These are phyloP conservation scores for Quillaja saponaria DNA, from an alignment of 306 rosid species.

Conservation along the genomic window DNA sequence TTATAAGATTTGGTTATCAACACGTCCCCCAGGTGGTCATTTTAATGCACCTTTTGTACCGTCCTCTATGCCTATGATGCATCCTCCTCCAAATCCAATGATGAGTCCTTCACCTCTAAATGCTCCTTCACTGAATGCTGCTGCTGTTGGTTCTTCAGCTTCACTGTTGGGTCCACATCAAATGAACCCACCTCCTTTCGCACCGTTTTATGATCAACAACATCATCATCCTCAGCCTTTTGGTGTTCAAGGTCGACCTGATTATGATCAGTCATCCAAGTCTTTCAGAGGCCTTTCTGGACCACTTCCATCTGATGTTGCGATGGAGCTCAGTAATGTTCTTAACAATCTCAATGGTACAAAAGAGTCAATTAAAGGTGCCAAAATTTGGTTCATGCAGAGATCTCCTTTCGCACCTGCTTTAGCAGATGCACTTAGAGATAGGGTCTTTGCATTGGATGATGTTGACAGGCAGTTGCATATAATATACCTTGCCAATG, in stretches of 20 bases:
- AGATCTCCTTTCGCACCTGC: conserved; percentile 94
- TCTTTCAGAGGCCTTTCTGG: conserved; percentile 78
- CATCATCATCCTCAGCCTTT: conserved; percentile 77
- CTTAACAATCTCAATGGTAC: conserved; percentile 79
- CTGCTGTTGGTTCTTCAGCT: conserved; percentile 52
- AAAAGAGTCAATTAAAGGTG: conserved; percentile 87
- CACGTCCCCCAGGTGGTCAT: conserved; percentile 62
- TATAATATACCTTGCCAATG: conserved; percentile 84
- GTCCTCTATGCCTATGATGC: conserved; percentile 65
- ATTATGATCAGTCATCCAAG: conserved; percentile 76
- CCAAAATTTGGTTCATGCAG: conserved; percentile 97
- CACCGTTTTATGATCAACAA: conserved; percentile 64
- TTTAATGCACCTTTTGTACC: conserved; percentile 68
- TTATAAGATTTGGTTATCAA: conserved; percentile 76
- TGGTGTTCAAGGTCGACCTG: conserved; percentile 70
- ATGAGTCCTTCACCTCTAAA: conserved; percentile 57
- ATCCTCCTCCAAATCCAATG: conserved; percentile 81
- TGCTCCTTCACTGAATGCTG: conserved; percentile 60
- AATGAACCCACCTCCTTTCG: conserved; percentile 63
- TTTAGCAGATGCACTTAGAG: conserved; percentile 85
- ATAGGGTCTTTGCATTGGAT: conserved; percentile 69
- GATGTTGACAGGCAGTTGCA: conserved; percentile 92
- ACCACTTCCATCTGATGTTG: conserved; percentile 89
- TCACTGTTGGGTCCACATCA: conserved; percentile 58
- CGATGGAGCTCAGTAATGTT: conserved; percentile 68